Base-by-base conservation (phyloP, 345 rosid species). In the Clausena lansium region DNA sequence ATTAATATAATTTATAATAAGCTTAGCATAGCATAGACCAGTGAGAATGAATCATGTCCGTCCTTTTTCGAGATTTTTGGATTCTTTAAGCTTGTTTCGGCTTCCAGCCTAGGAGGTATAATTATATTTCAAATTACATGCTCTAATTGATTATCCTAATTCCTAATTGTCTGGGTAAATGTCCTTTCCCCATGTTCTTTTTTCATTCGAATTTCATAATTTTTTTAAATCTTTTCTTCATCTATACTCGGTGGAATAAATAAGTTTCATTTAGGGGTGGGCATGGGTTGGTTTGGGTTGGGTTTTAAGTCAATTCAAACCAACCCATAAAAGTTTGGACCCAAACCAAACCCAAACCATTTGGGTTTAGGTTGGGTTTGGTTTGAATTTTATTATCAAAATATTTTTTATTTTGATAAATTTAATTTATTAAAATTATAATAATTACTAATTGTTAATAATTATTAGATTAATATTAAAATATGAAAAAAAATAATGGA, bases 1-100 rank as follows among this genome's bases (percentile, higher is more conserved):
- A 70, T 32, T 6, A 30, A 11, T 9, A 62, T 6, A 52, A 17
- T 47, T 61, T 36, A 36, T 0, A 4, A 67, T 22, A 9, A 24
- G 35, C 27, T 7, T 22, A 9, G 62, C 41, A 65, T 62, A 4
- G 69, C 85, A 72, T 73, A 15, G 84, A 64, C 59, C 85, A 83
- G 78, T 83, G 41, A 67, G n/a, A 50, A 27, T 22, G 28, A 50
- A 35, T 7, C 25, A 39, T 2, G 0, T 15, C 19, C 22, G 7
- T 35, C 60, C n/a, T 22, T 38, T 57, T 76, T 67, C 10, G 2
- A 39, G 38, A 15, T 1, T 10, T 77, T 77, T 67, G 79, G 63
- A 70, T 67, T 47, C 36, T 28, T 38, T 36, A 62, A 6, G 15
- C 54, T 45, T 45, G 52, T 58, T 59, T 8, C 30, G 15, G 33